A percentile compares a stretch with the other conserved stretches of the same genome.
These are phyloP conservation scores for Macadamia integrifolia DNA, from an alignment of 164 flowering plant genomes.

Conservation along the genomic window DNA sequence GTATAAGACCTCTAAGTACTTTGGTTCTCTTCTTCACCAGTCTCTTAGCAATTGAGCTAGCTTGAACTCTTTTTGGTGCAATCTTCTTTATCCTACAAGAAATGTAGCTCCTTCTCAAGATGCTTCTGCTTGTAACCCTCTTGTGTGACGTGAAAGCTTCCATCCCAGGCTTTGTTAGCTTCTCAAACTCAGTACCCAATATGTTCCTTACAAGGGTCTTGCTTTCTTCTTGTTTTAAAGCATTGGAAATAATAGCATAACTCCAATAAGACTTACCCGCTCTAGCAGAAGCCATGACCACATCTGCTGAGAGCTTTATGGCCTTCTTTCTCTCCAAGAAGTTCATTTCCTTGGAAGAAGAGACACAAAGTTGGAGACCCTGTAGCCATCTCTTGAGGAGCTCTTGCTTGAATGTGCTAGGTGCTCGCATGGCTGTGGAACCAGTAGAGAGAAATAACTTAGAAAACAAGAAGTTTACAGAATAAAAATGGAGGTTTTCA, in stretches of 20 bases:
- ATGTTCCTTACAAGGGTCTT: slow-evolving; percentile 26
- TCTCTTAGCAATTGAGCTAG: slow-evolving; percentile 43
- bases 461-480: background rate
- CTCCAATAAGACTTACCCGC: slow-evolving; percentile 61
- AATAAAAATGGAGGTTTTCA: background rate
- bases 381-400: slow-evolving; percentile 19
- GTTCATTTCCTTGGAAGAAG: slow-evolving; percentile 26
- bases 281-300: slow-evolving; percentile 69
- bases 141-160: slow-evolving; percentile 8
- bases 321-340: slow-evolving; percentile 50
- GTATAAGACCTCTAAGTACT: slow-evolving; percentile 50
- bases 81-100: slow-evolving; percentile 15
- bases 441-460: background rate
- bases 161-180: slow-evolving; percentile 5
- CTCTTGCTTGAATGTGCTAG: slow-evolving; percentile 15
- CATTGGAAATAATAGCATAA: slow-evolving; percentile 48
- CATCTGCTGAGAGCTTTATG: slow-evolving; percentile 66
- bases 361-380: slow-evolving; percentile 13
- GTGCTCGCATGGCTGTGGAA: slow-evolving; percentile 9
- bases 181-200: slow-evolving; percentile 19
- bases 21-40: slow-evolving; percentile 51
- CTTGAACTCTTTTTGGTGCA: slow-evolving; percentile 4
- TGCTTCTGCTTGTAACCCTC: slow-evolving; percentile 36
- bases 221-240: slow-evolving; percentile 19
- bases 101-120: slow-evolving; percentile 33